Evolutionary conservation across 2,329 filamentous ascomycete species (phyloP), one percentile per base, ranked within the genome.

Genomic region (Pyrenochaeta sp.): DNA sequence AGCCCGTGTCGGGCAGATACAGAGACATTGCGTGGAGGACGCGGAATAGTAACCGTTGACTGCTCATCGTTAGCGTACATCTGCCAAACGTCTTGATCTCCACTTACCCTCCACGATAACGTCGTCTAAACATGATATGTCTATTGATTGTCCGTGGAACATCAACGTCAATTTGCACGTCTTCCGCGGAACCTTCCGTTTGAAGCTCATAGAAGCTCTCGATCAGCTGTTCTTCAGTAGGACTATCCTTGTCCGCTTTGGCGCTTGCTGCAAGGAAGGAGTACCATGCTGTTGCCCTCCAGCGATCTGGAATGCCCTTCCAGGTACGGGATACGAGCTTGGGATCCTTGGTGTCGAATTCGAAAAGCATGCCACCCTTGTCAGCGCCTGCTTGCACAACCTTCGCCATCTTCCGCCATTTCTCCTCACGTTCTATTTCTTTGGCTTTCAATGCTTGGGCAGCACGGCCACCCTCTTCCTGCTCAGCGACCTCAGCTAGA

Each of bases 221-320:
- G 26, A 90, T 83, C 34, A 97, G 81, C 42, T 89, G 81, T 27
- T 86, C 83, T 42, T 94, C 89, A 0, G 83, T 78, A 3, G 83
- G 81, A 36, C 81, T 83, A 44, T 82, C 78, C 36, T 78, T 73
- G 51, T 82, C 78, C 49, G 80, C 82, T 63, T 82, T 85, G 22
- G 91, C 90, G 53, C 89, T 93, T 7, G 87, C 77, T 6, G 85
- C 81, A 19, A 99, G 81, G 67, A 99, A 99, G 3, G 91, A 90
- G 74, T 93, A 93, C 94, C 94, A 99, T 2, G 93, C 94, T 1
- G 90, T 88, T 21, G 88, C 84, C 37, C 94, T 87, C 94, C 94
- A 99, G 51, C 90, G 85, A 72, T 99, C 94, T 0, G 94, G 94
- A 52, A 99, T 96, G 20, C 94, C 94, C 69, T 99, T 99, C 94